These are phyloP conservation scores for Corrigiola litoralis DNA, from an alignment of 179 eudicot species.

Conservation along the genomic window DNA sequence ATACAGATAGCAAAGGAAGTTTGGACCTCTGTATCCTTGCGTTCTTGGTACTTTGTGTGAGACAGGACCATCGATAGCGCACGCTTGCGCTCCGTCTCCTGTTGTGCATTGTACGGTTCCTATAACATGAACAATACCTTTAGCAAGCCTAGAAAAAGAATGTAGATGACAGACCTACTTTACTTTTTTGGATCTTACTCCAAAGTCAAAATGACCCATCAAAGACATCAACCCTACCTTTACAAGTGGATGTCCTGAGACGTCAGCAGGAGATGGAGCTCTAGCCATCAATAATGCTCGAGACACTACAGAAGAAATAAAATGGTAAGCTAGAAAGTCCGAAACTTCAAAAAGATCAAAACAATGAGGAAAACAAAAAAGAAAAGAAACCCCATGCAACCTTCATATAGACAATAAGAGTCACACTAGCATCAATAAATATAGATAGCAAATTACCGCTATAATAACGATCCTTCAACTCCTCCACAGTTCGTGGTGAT, in stretches of 20 bases:
- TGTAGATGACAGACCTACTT: not conserved
- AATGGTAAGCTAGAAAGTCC: not conserved
- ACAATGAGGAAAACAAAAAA: not conserved
- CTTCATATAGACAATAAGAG: not conserved
- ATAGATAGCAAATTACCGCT: conserved; percentile 47
- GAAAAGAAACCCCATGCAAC: not conserved
- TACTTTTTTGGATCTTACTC: not conserved
- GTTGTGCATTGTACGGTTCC: conserved; percentile 85
- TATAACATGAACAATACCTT: conserved; percentile 27
- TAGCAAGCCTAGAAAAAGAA: no score
- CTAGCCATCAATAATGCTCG: conserved; percentile 68
- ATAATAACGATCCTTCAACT: conserved; percentile 88
- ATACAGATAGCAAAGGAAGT: conserved; percentile 8
- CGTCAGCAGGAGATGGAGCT: conserved; percentile 80
- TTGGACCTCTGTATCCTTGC: conserved; percentile 89
- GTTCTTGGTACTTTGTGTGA: conserved; percentile 92
- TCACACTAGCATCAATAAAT: not conserved
- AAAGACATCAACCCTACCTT: conserved; percentile 43
- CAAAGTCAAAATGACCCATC: not conserved
- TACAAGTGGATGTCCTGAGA: conserved; percentile 71
- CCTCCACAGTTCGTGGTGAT: conserved; percentile 72
- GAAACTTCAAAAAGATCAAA: not conserved
- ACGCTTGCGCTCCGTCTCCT: conserved; percentile 88
- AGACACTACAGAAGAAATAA: conserved; percentile 40
- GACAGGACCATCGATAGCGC: conserved; percentile 89